A percentile compares a stretch with the other conserved stretches of the same genome.
phyloP scores from a whole-genome alignment of 768 basidiomycete species.

The Pleurotus platypus region DNA sequence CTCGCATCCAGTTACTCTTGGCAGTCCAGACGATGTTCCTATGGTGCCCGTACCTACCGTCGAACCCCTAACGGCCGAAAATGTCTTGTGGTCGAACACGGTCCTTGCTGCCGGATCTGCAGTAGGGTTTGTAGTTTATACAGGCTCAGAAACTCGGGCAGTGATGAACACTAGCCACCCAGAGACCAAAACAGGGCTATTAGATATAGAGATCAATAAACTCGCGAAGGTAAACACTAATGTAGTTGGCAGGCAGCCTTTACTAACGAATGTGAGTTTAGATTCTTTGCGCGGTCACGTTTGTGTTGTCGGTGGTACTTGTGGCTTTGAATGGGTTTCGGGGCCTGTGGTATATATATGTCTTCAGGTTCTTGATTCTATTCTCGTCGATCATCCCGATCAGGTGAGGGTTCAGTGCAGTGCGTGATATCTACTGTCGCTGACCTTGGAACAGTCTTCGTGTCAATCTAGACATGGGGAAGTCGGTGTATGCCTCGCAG shows the following conservation, averaged over 20 bases:
- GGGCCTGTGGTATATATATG: constrained; percentile 93
- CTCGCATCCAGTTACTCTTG: constrained; percentile 27
- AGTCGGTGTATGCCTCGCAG: constrained; percentile 94
- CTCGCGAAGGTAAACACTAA: constrained; percentile 77
- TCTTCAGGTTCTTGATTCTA: constrained; percentile 93
- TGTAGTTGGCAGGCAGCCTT: not conserved
- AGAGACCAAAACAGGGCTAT: constrained; percentile 85
- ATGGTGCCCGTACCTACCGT: constrained; percentile 48
- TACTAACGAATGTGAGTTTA: constrained; percentile 23
- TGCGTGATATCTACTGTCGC: not conserved
- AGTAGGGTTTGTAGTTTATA: constrained; percentile 91
- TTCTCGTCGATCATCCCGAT: constrained; percentile 99
- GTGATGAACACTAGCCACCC: constrained; percentile 99
- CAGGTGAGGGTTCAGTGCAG: constrained; percentile 58
- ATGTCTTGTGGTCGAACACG: constrained; percentile 96
- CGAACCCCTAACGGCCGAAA: constrained; percentile 91
- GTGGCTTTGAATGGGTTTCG: constrained; percentile 96
- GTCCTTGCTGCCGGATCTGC: constrained; percentile 94
- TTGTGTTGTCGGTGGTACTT: constrained; percentile 84
- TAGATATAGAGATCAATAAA: constrained; percentile 93
- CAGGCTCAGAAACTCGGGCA: constrained; percentile 91
- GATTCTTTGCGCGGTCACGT: constrained; percentile 95
- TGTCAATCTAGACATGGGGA: constrained; percentile 99
- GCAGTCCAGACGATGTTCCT: constrained; percentile 28
- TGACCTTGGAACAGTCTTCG: constrained; percentile 61